These are phyloP conservation scores for Rubia yunnanensis DNA, from an alignment of 257 asterid genomes.

Conservation along the genomic window DNA sequence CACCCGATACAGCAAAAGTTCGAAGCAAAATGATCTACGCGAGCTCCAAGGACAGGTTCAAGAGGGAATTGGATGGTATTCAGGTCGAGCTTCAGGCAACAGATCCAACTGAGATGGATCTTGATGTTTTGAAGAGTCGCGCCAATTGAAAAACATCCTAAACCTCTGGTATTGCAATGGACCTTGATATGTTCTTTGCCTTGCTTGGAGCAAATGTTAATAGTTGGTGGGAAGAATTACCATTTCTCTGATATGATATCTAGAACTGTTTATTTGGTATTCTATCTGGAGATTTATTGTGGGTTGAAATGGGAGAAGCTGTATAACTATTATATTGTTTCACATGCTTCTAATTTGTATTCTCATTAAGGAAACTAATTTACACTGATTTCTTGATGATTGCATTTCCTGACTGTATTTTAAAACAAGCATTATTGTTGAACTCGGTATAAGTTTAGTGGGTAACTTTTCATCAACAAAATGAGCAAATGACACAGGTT, in stretches of 20 bases:
- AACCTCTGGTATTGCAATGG: conserved; percentile 11
- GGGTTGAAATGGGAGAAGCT: conserved; percentile 15
- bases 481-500: neutral
- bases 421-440: too few relatives aligned
- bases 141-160: conserved; percentile 16
- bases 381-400: neutral
- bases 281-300: conserved; percentile 12
- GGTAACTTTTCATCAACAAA: too few relatives aligned
- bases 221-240: conserved; percentile 33
- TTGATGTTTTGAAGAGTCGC: conserved; percentile 31
- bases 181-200: conserved; percentile 14
- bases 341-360: neutral
- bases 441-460: too few relatives aligned
- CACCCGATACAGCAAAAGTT: conserved; percentile 31
- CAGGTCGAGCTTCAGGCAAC: conserved; percentile 44
- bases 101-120: conserved; percentile 36
- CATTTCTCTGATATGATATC: conserved; percentile 23
- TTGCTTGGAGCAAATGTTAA: conserved; percentile 28
- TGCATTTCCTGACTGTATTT: conserved; percentile 4
- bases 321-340: conserved; percentile 9
- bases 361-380: neutral
- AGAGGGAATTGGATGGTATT: conserved; percentile 38
- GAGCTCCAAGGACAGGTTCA: conserved; percentile 39
- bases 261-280: conserved; percentile 9
- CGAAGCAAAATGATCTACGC: conserved; percentile 42